phyloP scores from a whole-genome alignment of 2,329 filamentous ascomycete genomes.

The Fusarium nisikadoi region DNA sequence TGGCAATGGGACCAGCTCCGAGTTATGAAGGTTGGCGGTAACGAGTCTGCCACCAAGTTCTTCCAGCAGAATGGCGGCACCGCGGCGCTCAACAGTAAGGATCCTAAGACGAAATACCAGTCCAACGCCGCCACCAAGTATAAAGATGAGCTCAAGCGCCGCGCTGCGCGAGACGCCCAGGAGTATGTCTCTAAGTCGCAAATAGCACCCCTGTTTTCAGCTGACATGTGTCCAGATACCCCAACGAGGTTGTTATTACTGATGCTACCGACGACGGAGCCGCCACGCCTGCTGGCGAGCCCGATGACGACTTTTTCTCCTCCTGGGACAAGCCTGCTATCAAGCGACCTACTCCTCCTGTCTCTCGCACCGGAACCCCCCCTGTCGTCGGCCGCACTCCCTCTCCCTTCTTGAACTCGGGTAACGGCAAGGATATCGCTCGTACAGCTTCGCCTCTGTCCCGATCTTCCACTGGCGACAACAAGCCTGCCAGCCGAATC shows the following conservation, averaged over 20 bases:
- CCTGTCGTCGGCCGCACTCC: constrained; percentile 81
- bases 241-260: constrained; percentile 84
- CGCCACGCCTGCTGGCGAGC: constrained; percentile 82
- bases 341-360: constrained; percentile 93
- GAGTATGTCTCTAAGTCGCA: constrained; percentile 69
- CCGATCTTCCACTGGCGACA: constrained; percentile 64
- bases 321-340: constrained; percentile 99
- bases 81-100: constrained; percentile 94
- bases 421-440: constrained; percentile 76
- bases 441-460: constrained; percentile 86
- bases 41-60: constrained; percentile 97
- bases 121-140: constrained; percentile 95
- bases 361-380: constrained; percentile 89
- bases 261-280: constrained; percentile 77
- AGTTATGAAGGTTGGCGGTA: constrained; percentile 97
- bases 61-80: constrained; percentile 97
- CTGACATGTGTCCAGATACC: constrained; percentile 69
- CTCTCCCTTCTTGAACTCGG: constrained; percentile 89
- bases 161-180: constrained; percentile 83
- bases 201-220: not conserved
- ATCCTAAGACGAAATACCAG: constrained; percentile 95
- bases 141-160: constrained; percentile 93
- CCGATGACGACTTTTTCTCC: constrained; percentile 97
- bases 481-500: constrained; percentile 73
- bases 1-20: constrained; percentile 99